A percentile compares a stretch with the other conserved stretches of the same genome.
Evolutionary conservation across 1,284 basidiomycete genomes (phyloP).

Genomic region (Kalmanozyma brasiliensis): DNA sequence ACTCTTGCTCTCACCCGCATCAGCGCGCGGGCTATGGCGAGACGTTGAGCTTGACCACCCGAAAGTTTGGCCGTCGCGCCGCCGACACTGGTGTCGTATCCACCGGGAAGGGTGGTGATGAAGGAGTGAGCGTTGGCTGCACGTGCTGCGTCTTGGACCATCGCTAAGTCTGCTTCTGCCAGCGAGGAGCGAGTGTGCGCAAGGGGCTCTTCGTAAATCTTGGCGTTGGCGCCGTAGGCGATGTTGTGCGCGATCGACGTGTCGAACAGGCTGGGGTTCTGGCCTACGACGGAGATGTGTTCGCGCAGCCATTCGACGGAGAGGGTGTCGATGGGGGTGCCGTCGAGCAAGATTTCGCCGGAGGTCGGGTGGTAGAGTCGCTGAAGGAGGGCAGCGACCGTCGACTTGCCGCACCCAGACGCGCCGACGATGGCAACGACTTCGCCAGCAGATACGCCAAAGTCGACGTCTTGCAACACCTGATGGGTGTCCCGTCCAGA

Average conservation of each 20-base stretch:
- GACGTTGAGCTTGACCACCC: conserved; percentile 91
- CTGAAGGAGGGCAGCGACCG: conserved; percentile 58
- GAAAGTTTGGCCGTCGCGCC: conserved; percentile 88
- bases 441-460: conserved; percentile 52
- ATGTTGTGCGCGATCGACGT: conserved; percentile 58
- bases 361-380: conserved; percentile 59
- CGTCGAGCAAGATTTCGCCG: conserved; percentile 52
- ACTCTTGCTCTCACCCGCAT: conserved; percentile 76
- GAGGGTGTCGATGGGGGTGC: conserved; percentile 16
- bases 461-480: conserved; percentile 42
- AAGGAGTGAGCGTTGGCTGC: conserved; percentile 88
- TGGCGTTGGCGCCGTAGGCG: conserved; percentile 45
- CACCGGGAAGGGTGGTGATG: conserved; percentile 79
- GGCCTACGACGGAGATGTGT: conserved; percentile 57
- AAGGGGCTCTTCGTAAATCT: conserved; percentile 15
- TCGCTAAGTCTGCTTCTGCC: conserved; percentile 61
- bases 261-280: conserved; percentile 58
- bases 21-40: conserved; percentile 90
- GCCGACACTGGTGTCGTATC: conserved; percentile 86
- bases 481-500: conserved; percentile 13
- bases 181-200: not conserved
- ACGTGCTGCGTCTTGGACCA: conserved; percentile 77
- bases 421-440: conserved; percentile 63
- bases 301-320: conserved; percentile 50
- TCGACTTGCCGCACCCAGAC: conserved; percentile 64